These are phyloP conservation scores for Paraphaeosphaeria sporulosa DNA, from an alignment of 2,329 filamentous ascomycete species.

Conservation along the genomic window DNA sequence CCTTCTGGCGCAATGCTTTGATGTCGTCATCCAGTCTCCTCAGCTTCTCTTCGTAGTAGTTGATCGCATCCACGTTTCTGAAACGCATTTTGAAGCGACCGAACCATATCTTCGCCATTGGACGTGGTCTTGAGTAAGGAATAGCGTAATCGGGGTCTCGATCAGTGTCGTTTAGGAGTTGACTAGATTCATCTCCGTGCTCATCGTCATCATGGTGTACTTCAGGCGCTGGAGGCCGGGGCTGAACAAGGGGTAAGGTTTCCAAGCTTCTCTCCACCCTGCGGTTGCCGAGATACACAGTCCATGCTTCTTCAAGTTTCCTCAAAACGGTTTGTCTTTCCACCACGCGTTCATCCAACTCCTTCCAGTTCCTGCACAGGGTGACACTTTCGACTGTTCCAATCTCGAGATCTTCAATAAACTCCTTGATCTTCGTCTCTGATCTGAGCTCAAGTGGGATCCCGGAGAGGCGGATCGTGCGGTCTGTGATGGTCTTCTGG, in stretches of 20 bases:
- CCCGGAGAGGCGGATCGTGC: constrained; percentile 89
- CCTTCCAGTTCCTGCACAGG: constrained; percentile 85
- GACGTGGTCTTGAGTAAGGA: constrained; percentile 60
- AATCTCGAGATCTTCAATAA: constrained; percentile 87
- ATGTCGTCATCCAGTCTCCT: constrained; percentile 81
- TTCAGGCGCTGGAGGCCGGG: constrained; percentile 47
- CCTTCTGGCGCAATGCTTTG: constrained; percentile 71
- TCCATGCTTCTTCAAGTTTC: constrained; percentile 84
- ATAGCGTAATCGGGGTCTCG: constrained; percentile 49
- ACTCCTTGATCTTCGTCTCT: constrained; percentile 82
- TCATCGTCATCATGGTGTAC: constrained; percentile 39
- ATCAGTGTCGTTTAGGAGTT: constrained; percentile 63
- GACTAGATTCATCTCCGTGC: constrained; percentile 63
- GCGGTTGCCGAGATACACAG: constrained; percentile 71
- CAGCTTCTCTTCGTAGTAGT: constrained; percentile 91
- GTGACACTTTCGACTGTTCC: constrained; percentile 89
- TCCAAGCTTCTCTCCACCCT: constrained; percentile 58
- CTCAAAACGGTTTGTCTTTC: constrained; percentile 71
- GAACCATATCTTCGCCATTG: constrained; percentile 78
- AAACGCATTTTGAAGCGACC: constrained; percentile 77
- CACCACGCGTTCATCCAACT: constrained; percentile 77
- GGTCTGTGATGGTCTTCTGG: constrained; percentile 94
- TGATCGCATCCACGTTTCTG: constrained; percentile 84
- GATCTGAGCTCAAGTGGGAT: constrained; percentile 81
- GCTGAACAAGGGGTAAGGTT: constrained; percentile 60